Evolutionary conservation across 2,329 filamentous ascomycete species (phyloP), one percentile per base, ranked within the genome.

Genomic region (Fusarium virguliforme): DNA sequence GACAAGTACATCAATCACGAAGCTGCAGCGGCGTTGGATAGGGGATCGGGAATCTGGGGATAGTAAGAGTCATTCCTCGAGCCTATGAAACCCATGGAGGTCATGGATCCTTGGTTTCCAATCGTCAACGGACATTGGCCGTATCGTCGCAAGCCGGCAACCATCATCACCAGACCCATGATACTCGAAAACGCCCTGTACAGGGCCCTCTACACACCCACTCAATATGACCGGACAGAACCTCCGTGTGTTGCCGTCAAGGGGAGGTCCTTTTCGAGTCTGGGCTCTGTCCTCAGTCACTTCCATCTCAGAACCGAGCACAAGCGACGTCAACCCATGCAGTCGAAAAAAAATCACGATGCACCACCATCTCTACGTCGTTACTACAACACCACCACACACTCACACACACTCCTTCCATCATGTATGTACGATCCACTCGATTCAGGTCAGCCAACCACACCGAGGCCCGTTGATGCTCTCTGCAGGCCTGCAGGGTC

Each of bases 401-500:
- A 43, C 40, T 24, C 40, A 43, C 40, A 46, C 43, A 48, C 43
- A 48, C 43, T 32, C 24, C 34, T 38, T 24, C 38, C 24, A 13
- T 41, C 41, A 40, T 56, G 51, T 48, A 55, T 48, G 60, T 12
- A 64, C 57, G 65, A 71, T 72, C 70, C 69, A 72, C 70, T 61
- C 62, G 62, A 70, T 68, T 26, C 56, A 59, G 60, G 53, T 28
- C 54, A 61, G 24, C 70, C 70, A 70, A 72, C 62, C 65, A 72
- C 37, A 34, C 32, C 35, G 46, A 34, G 58, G 70, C 57, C 66
- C 69, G 56, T 67, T 67, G 62, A 70, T 64, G 38, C 34, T 18
- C 63, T 59, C 59, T 64, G 62, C 69, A 70, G 53, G 65, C 65
- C 69, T 72, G 65, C 65, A 72, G 65, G 69, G 69, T 67, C 69